These are phyloP conservation scores for Viola odorata DNA, from an alignment of 345 rosid species.

Conservation along the genomic window DNA sequence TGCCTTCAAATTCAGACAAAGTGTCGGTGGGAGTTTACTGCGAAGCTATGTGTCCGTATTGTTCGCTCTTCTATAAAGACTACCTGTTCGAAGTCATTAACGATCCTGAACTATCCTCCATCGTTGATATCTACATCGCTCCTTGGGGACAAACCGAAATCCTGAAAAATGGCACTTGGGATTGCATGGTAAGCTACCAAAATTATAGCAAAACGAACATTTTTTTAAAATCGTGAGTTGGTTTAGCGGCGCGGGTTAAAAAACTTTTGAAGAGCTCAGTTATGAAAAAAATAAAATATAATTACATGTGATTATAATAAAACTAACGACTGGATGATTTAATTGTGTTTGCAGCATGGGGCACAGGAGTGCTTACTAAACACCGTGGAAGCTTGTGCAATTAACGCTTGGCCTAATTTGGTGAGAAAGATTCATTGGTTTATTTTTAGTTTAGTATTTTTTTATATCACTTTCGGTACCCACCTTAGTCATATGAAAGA, in stretches of 20 bases:
- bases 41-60: constrained; percentile 78
- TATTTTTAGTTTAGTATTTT: background rate
- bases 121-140: constrained; percentile 61
- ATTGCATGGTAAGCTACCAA: constrained; percentile 56
- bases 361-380: constrained; percentile 72
- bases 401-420: constrained; percentile 66
- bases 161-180: constrained; percentile 44
- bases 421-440: constrained; percentile 23
- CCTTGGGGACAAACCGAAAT: constrained; percentile 84
- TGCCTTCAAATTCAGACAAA: constrained; percentile 19
- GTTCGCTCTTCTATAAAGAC: constrained; percentile 60
- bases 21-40: constrained; percentile 60
- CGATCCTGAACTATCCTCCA: constrained; percentile 48
- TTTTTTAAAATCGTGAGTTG: no score
- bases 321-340: background rate
- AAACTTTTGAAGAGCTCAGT: no score
- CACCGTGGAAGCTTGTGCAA: constrained; percentile 86
- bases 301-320: no score
- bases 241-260: no score
- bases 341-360: constrained; percentile 63
- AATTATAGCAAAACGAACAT: no score
- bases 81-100: constrained; percentile 45
- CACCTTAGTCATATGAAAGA: no score
- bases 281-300: no score
- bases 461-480: no score